Base-by-base conservation (phyloP, 1,284 basidiomycete species). In the Rhizopogon parksii region DNA sequence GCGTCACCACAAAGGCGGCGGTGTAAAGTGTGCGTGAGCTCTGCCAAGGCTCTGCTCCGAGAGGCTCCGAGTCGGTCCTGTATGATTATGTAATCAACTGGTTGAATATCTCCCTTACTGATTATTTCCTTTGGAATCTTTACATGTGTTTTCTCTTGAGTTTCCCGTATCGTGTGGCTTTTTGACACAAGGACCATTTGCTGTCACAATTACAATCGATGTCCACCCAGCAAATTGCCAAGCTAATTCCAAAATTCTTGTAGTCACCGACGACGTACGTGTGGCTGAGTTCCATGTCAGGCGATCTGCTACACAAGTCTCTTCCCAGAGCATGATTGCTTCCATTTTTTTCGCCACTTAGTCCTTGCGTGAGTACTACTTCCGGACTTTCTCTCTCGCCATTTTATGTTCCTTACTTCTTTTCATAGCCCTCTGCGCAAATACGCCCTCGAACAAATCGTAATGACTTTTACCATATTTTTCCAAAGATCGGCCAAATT, bases 401-500 rank as follows among this genome's bases (percentile, higher is more conserved):
- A 27, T 34, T 35, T 12, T 42, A 5, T 47, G 25, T 40, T 40
- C 42, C 47, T 37, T 27, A 36, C 32, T 32, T 39, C 27, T 40
- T 48, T 49, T 54, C 53, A 54, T 53, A 45, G 43, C 36, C n/a
- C 15, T 19, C 36, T 45, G 17, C 14, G 25, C 24, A 49, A 40
- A 11, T 36, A 40, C 27, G 24, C 19, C 12, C n/a, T 40, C 40
- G 46, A 36, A 32, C 27, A 49, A 46, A 11, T 34, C 38, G 37
- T 46, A 40, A 37, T 34, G 36, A 30, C n/a, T 49, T 42, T 42
- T 40, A 40, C 40, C 24, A 45, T 42, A 35, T 51, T 30, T 52
- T 36, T 38, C 46, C 45, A 34, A 45, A 49, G 51, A 53, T 54
- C 42, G 53, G 35, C 36, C 53, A 49, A 38, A 43, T 48, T 30